Percentiles rank a stretch among this genome's conserved stretches.
These are phyloP conservation scores for Zizania palustris DNA, from an alignment of 202 grass and related monocot genomes.

Conservation along the genomic window DNA sequence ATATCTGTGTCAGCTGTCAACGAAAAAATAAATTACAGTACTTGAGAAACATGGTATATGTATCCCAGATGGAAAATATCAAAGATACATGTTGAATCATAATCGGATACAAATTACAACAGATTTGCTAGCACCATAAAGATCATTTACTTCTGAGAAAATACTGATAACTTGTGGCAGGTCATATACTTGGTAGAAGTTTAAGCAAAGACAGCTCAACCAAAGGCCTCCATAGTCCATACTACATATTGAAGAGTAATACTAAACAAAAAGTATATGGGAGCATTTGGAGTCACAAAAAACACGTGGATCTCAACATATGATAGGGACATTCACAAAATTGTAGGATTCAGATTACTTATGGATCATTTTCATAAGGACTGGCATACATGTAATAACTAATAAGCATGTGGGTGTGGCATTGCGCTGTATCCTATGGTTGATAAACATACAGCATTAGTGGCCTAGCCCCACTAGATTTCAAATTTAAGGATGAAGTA, in stretches of 20 bases:
- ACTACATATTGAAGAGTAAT: constrained; percentile 12
- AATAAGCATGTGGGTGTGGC: neutral
- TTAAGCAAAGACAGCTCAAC: constrained; percentile 26
- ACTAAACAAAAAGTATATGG: constrained; percentile 8
- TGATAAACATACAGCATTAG: neutral
- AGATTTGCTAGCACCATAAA: neutral
- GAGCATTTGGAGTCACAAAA: constrained; percentile 8
- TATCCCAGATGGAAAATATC: constrained; percentile 29
- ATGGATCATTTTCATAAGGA: constrained; percentile 13
- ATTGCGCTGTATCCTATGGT: neutral
- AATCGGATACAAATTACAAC: constrained; percentile 4
- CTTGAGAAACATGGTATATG: constrained; percentile 26
- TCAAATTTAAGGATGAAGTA: constrained; percentile 16
- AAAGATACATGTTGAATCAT: constrained; percentile 13
- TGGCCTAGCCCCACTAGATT: neutral
- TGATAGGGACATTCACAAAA: constrained; percentile 8
- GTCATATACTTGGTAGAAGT: constrained; percentile 3
- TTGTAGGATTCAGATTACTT: neutral
- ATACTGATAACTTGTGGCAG: constrained; percentile 8
- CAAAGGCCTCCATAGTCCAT: neutral
- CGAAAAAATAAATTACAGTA: constrained; percentile 38
- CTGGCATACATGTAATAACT: neutral
- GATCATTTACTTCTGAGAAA: constrained; percentile 15
- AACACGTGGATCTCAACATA: neutral
- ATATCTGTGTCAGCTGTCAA: constrained; percentile 74